These are phyloP conservation scores for Lactarius indigo DNA, from an alignment of 768 basidiomycete species.

Conservation along the genomic window DNA sequence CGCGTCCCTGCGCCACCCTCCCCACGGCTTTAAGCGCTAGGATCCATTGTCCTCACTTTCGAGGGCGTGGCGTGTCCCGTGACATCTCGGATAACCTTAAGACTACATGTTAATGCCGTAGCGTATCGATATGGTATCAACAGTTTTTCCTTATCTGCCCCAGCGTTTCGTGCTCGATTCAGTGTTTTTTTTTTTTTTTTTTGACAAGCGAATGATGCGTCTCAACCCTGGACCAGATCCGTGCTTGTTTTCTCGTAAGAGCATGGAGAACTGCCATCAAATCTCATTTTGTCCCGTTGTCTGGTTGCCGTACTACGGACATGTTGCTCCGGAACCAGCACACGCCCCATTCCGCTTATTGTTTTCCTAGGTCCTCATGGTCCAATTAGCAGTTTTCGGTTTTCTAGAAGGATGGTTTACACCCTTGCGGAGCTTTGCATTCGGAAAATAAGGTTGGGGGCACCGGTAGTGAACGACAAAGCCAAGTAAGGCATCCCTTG, in stretches of 20 bases:
- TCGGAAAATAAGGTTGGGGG: slow-evolving; percentile 6
- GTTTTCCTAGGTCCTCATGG: not conserved
- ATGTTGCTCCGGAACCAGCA: not conserved
- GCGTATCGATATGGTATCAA: slow-evolving; percentile 4
- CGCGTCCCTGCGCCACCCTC: not conserved
- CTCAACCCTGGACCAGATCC: not conserved
- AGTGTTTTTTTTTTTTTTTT: not conserved
- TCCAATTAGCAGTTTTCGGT: not conserved
- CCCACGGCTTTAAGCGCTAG: not conserved
- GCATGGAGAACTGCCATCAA: not conserved
- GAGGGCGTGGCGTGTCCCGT: not conserved
- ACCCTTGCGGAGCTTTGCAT: not conserved
- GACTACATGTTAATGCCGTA: not conserved
- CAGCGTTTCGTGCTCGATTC: not conserved
- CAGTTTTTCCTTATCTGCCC: not conserved
- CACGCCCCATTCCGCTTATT: not conserved
- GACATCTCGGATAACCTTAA: not conserved
- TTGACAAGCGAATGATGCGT: not conserved
- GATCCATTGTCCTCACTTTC: not conserved
- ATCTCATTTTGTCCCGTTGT: not conserved
- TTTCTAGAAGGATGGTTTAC: not conserved
- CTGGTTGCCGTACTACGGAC: not conserved
- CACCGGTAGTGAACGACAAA: slow-evolving; percentile 8
- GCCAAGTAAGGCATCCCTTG: slow-evolving; percentile 26
- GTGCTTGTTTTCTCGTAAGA: not conserved